phyloP scores from a whole-genome alignment of 768 basidiomycete species.

The Ramaria sp. region DNA sequence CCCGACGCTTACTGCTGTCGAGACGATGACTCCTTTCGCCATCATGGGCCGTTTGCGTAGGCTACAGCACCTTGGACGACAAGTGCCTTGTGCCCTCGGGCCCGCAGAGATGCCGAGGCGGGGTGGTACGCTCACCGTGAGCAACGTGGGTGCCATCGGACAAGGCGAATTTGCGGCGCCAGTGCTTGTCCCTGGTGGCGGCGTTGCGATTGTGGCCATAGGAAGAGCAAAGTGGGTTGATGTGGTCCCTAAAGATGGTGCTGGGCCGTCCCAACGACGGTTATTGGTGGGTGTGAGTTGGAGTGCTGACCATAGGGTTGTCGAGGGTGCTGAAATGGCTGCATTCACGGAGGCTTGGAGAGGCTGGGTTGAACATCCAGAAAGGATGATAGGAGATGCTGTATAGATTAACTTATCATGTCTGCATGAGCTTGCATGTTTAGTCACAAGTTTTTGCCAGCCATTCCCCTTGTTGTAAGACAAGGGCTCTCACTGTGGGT shows the following conservation, averaged over 20 bases:
- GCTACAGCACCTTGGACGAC: conserved; percentile 54
- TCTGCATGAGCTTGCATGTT: neutral
- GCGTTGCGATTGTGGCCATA: conserved; percentile 76
- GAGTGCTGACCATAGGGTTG: conserved; percentile 80
- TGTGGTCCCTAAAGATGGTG: conserved; percentile 33
- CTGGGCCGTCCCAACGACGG: conserved; percentile 39
- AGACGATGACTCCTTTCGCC: conserved; percentile 45
- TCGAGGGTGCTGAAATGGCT: conserved; percentile 83
- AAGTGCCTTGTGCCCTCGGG: conserved; percentile 54
- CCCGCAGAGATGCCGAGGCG: conserved; percentile 59
- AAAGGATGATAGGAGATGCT: conserved; percentile 48
- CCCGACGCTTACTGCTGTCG: conserved; percentile 50
- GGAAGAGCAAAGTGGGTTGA: conserved; percentile 69
- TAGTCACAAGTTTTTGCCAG: neutral
- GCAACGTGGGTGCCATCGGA: conserved; percentile 77
- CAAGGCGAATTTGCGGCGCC: conserved; percentile 61
- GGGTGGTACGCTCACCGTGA: conserved; percentile 72
- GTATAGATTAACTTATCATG: conserved; percentile 18
- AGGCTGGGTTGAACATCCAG: conserved; percentile 65
- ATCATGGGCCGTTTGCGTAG: conserved; percentile 53
- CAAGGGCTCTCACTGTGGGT: too few relatives aligned
- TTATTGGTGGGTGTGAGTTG: conserved; percentile 45
- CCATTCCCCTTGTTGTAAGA: too few relatives aligned
- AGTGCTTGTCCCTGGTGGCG: conserved; percentile 71
- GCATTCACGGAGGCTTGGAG: conserved; percentile 86